Evolutionary conservation across 139 green algal species (phyloP), one percentile per base, ranked within the genome.

Genomic region (Raphidocelis subcapitata): DNA sequence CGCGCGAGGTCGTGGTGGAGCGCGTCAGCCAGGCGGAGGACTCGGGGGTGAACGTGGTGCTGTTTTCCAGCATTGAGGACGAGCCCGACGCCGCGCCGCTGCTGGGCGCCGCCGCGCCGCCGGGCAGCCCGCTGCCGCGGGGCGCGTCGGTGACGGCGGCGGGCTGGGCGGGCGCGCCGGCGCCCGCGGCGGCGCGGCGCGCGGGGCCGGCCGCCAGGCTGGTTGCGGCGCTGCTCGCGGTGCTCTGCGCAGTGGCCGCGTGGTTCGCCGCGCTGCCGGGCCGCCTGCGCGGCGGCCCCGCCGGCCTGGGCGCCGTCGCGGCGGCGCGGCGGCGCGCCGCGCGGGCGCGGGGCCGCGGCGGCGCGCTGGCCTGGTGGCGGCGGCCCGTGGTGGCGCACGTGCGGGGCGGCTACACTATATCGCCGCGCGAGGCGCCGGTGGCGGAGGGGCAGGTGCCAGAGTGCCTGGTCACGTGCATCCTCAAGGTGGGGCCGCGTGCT

Each of bases 391-490:
- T 26, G 5, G 76, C 70, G 20, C 55, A 36, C 18, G 84, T 85
- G 60, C 63, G 65, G 23, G 84, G 84, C 16, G 79, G 69, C 18
- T 89, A 89, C 75, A 83, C 78, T 28, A 84, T 89, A 23, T 72
- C 76, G 3, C 79, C 79, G 0, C 72, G 84, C 5, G 60, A 84
- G 36, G 75, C 79, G 3, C n/a, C n/a, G n/a, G 24, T 73, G 66
- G 68, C 46, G 3, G 73, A 80, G 51, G 68, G 77, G 26, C 52
- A 32, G 36, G 78, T 67, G 3, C 73, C 72, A 32, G 83, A 88
- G 68, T 69, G 69, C 14, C 67, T 88, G 44, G 80, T 88, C 31
- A 88, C 80, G 0, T 84, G 76, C 80, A 88, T 88, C 65, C 73
- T 88, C 24, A 88, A 88, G 83, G 79, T 82, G 35, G 1, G 52